A percentile compares a stretch with the other conserved stretches of the same genome.
phyloP scores from a whole-genome alignment of 345 rosid genomes.

The Geranium rotundifolium region DNA sequence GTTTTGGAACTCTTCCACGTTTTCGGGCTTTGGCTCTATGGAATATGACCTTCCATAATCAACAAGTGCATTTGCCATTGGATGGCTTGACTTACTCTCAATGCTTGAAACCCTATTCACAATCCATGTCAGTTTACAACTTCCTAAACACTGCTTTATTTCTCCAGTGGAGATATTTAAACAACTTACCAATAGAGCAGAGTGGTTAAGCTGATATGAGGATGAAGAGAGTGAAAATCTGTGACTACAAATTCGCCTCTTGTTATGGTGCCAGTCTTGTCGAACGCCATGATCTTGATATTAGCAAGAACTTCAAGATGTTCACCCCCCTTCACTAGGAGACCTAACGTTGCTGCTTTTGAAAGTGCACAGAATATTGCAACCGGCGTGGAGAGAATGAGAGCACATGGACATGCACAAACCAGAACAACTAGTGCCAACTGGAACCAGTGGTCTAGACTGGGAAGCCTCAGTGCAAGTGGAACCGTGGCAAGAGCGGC shows the following conservation, averaged over 20 bases:
- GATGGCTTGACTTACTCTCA: constrained; percentile 82
- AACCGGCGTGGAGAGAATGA: constrained; percentile 76
- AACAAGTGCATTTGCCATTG: constrained; percentile 69
- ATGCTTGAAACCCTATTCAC: constrained; percentile 59
- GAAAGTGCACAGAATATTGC: constrained; percentile 79
- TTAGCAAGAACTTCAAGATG: constrained; percentile 62
- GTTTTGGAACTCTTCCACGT: constrained; percentile 50
- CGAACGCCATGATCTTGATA: constrained; percentile 58
- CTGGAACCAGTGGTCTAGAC: constrained; percentile 46
- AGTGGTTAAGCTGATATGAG: constrained; percentile 27
- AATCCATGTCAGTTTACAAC: neutral
- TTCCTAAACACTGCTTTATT: neutral
- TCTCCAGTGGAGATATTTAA: neutral
- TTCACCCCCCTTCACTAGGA: constrained; percentile 64
- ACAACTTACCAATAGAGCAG: constrained; percentile 50
- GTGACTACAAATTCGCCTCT: constrained; percentile 68
- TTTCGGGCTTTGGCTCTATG: constrained; percentile 56
- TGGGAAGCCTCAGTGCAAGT: constrained; percentile 26
- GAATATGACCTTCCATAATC: constrained; percentile 43
- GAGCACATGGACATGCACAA: constrained; percentile 85
- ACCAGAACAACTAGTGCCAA: constrained; percentile 71
- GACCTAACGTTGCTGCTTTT: constrained; percentile 64
- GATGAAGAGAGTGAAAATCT: constrained; percentile 37
- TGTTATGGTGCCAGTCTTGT: constrained; percentile 83
- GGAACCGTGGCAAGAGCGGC: constrained; percentile 48